Evolutionary conservation across 2,329 filamentous ascomycete genomes (phyloP), one percentile per base, ranked within the genome.

Genomic region (Gliomastix tumulicola): DNA sequence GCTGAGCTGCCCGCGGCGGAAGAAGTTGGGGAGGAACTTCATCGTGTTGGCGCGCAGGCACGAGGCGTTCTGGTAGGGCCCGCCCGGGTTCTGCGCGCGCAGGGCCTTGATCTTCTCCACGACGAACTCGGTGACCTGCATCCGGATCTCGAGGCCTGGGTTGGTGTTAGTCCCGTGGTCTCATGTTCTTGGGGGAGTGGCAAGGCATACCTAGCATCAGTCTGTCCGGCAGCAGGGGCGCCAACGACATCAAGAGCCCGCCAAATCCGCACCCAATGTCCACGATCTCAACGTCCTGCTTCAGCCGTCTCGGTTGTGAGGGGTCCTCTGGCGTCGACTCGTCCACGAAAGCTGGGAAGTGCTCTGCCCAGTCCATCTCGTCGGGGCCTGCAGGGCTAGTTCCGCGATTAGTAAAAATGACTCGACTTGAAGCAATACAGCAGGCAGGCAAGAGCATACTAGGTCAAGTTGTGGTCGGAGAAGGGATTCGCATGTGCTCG

Each of bases 11-110:
- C 65, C 70, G 51, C 82, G 84, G 37, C 64, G 68, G 69, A 98
- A 97, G 70, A 96, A 95, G 56, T 98, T 97, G 43, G 94, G 90
- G n/a, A 98, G 69, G 61, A 97, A 98, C 59, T 98, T 98, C 92
- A 98, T 98, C 6, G 88, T 87, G 66, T 98, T 98, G 46, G 87
- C 86, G 43, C 92, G 82, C 33, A 98, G 69, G 55, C 88, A 94
- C 22, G 84, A 81, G 37, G 90, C 82, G 58, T 98, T 98, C 54
- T 94, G 83, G 59, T 88, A 97, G 32, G 66, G 60, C 35, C 63
- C 59, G 6, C 66, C 64, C 6, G 64, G 53, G 44, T 76, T 73
- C 52, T 89, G 81, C 11, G 69, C 65, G 5, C 92, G 80, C 15
- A 97, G 71, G 5, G 89, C 90, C 46, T 78, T 77, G 56, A 95